phyloP scores from a whole-genome alignment of 2,329 filamentous ascomycete genomes.

The Fusarium sp. region DNA sequence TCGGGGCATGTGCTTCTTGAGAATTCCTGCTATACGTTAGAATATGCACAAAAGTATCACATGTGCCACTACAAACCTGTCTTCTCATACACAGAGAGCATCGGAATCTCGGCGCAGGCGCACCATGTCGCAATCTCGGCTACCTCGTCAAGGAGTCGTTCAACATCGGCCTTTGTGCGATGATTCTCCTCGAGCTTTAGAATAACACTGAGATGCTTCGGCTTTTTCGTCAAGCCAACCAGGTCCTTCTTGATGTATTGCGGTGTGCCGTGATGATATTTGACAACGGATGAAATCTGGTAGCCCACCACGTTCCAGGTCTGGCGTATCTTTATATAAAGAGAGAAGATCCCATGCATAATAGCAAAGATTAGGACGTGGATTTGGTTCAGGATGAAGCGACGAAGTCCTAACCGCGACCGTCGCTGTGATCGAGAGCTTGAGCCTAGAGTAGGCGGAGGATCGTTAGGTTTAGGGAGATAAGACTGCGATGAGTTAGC shows the following conservation, averaged over 20 bases:
- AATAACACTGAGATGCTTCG: constrained; percentile 89
- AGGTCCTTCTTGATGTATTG: constrained; percentile 93
- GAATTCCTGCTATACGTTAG: constrained; percentile 68
- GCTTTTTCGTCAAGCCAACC: constrained; percentile 76
- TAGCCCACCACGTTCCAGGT: constrained; percentile 83
- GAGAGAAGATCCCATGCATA: constrained; percentile 84
- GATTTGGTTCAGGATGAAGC: constrained; percentile 71
- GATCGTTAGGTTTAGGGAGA: constrained; percentile 52
- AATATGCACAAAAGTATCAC: background rate
- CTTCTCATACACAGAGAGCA: constrained; percentile 91
- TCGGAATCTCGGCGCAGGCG: constrained; percentile 86
- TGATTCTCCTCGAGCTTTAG: constrained; percentile 78
- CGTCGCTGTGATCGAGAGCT: constrained; percentile 44
- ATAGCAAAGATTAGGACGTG: constrained; percentile 75
- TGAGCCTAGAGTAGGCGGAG: constrained; percentile 40
- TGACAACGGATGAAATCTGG: constrained; percentile 82
- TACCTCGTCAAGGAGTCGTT: constrained; percentile 88
- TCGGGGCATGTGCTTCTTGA: constrained; percentile 90
- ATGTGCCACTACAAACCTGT: constrained; percentile 69
- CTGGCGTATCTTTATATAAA: constrained; percentile 86
- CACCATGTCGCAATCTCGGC: constrained; percentile 95
- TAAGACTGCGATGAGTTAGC: constrained; percentile 47
- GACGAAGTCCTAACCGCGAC: constrained; percentile 67
- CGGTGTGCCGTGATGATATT: constrained; percentile 95
- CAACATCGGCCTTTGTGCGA: constrained; percentile 78